phyloP scores from a whole-genome alignment of 2,329 filamentous ascomycete genomes.

The Fusarium sp. region DNA sequence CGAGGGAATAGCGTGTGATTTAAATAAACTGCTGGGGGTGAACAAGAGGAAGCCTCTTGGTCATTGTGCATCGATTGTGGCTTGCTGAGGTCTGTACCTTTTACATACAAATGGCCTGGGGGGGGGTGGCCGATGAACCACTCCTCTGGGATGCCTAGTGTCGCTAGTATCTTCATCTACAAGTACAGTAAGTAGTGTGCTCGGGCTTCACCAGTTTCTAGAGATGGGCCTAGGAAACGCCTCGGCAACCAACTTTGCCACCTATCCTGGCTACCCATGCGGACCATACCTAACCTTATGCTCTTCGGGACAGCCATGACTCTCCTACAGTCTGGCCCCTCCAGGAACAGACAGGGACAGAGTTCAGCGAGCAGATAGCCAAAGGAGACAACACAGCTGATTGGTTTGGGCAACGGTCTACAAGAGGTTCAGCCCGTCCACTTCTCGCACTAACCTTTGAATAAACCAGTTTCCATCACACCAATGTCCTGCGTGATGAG shows the following conservation, averaged over 20 bases:
- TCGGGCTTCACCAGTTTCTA: slow-evolving; percentile 4
- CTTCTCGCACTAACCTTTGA: slow-evolving; percentile 9
- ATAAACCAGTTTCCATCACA: slow-evolving; percentile 9
- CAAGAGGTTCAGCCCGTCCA: slow-evolving; percentile 11
- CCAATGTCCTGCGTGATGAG: slow-evolving; percentile 17
- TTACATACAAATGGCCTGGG: not conserved
- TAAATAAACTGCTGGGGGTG: slow-evolving; percentile 33
- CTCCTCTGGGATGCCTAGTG: slow-evolving; percentile 14
- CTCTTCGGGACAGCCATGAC: not conserved
- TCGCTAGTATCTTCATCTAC: slow-evolving; percentile 14
- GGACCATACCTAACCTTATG: not conserved
- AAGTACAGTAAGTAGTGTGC: slow-evolving; percentile 5
- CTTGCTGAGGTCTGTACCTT: not conserved
- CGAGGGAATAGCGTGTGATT: slow-evolving; percentile 17
- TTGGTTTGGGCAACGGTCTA: slow-evolving; percentile 9
- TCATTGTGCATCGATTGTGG: slow-evolving; percentile 15
- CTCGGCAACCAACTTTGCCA: slow-evolving; percentile 24
- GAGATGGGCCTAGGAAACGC: slow-evolving; percentile 16
- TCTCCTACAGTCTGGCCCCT: not conserved
- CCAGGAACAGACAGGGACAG: slow-evolving; percentile 12
- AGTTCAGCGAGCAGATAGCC: not conserved
- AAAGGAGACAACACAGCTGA: not conserved
- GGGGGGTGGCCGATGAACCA: slow-evolving; percentile 10
- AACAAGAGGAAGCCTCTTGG: slow-evolving; percentile 21
- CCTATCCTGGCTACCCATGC: not conserved